These are phyloP conservation scores for Mrakia frigida DNA, from an alignment of 768 basidiomycete genomes.

Conservation along the genomic window DNA sequence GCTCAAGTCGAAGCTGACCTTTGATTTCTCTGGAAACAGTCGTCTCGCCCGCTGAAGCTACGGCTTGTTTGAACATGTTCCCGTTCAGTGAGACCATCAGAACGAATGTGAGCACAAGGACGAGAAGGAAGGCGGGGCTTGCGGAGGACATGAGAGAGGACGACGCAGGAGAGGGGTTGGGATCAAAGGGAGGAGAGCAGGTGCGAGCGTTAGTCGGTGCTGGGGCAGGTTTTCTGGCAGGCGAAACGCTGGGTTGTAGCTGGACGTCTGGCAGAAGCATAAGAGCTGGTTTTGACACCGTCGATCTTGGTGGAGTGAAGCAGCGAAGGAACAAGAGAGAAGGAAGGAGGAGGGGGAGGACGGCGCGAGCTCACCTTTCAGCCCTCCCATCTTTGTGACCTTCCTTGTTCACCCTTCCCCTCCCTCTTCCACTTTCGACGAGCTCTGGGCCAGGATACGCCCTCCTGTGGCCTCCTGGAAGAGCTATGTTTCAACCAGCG, in stretches of 20 bases:
- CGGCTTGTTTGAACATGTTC: slow-evolving; percentile 58
- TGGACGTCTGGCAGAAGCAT: too few species aligned
- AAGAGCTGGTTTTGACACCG: too few species aligned
- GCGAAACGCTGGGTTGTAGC: too few species aligned
- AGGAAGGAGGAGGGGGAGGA: background rate
- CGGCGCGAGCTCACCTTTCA: background rate
- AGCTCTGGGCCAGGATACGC: background rate
- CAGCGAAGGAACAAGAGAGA: background rate
- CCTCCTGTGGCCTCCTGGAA: too few species aligned
- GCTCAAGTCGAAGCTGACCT: background rate
- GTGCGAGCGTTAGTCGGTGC: too few species aligned
- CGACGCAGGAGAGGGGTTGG: background rate
- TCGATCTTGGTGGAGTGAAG: too few species aligned
- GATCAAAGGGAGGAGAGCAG: background rate
- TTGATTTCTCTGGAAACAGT: background rate
- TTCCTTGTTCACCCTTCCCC: background rate
- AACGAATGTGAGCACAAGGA: slow-evolving; percentile 47
- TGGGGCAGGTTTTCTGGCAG: too few species aligned
- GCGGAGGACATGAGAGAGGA: too few species aligned
- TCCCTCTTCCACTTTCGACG: background rate
- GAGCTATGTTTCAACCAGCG: too few species aligned
- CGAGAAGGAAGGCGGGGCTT: too few species aligned
- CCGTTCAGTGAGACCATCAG: slow-evolving; percentile 57
- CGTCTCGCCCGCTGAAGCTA: slow-evolving; percentile 50
- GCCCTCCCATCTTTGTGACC: background rate